phyloP scores from a whole-genome alignment of 1,284 basidiomycete genomes.

The Leccinum fallax region DNA sequence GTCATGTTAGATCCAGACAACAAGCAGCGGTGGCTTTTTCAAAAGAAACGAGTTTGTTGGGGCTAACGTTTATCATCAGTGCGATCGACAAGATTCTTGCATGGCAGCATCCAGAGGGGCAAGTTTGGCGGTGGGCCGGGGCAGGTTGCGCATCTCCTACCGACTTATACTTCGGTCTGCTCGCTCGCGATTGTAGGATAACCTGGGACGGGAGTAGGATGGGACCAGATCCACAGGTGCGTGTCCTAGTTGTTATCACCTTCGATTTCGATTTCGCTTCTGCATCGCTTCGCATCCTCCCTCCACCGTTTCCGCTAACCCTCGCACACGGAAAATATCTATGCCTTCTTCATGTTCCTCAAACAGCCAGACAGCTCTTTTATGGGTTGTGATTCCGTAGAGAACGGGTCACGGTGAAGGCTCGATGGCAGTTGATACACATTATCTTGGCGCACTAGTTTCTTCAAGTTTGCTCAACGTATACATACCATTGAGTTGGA shows the following conservation, averaged over 20 bases:
- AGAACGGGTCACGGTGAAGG: no score
- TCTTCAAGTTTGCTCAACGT: background rate
- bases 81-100: constrained; percentile 77
- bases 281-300: no score
- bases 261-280: no score
- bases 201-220: constrained; percentile 54
- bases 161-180: constrained; percentile 51
- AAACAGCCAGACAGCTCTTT: constrained; percentile 97
- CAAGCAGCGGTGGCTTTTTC: no score
- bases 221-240: constrained; percentile 78
- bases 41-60: no score
- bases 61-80: constrained; percentile 38
- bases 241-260: constrained; percentile 23
- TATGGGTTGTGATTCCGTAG: constrained; percentile 44
- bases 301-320: background rate
- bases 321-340: constrained; percentile 62
- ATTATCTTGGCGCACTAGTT: constrained; percentile 19
- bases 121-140: constrained; percentile 69
- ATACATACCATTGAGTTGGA: constrained; percentile 6
- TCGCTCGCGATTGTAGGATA: constrained; percentile 82
- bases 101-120: constrained; percentile 82
- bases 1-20: no score
- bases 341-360: constrained; percentile 89
- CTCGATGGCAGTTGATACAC: background rate
- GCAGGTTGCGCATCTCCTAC: no score